Evolutionary conservation across 2,329 filamentous ascomycete species (phyloP).

Genomic region (Fusarium siculi): DNA sequence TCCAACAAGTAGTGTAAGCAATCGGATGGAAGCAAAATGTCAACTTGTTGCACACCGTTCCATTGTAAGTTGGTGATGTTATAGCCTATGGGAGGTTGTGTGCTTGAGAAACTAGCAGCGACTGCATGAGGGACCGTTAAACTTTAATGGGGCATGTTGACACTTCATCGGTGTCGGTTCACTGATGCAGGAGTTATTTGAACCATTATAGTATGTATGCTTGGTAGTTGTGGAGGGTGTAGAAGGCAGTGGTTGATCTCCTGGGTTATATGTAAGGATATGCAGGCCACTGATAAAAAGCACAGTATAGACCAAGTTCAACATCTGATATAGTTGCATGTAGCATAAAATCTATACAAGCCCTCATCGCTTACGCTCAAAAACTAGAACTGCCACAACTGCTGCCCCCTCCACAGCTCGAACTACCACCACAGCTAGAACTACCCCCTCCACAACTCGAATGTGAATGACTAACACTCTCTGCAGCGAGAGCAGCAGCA

Average conservation of each 20-base stretch:
- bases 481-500: conserved; percentile 6
- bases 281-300: background rate
- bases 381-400: conserved; percentile 7
- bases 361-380: background rate
- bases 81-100: background rate
- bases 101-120: conserved; percentile 1
- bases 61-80: background rate
- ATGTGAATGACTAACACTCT: background rate
- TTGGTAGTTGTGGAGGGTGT: background rate
- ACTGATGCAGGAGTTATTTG: background rate
- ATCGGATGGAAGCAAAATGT: background rate
- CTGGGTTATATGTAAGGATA: background rate
- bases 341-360: background rate
- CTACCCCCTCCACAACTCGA: conserved; percentile 21
- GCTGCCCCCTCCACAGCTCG: conserved; percentile 11
- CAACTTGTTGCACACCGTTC: background rate
- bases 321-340: background rate
- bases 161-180: background rate
- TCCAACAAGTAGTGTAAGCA: background rate
- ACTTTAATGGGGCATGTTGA: background rate
- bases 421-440: conserved; percentile 25
- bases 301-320: background rate
- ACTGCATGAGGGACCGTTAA: background rate
- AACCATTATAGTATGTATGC: background rate
- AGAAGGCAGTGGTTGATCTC: background rate